Evolutionary conservation across 208 protist species (phyloP), one percentile per base, ranked within the genome.

Genomic region (Crithidia fasciculata): DNA sequence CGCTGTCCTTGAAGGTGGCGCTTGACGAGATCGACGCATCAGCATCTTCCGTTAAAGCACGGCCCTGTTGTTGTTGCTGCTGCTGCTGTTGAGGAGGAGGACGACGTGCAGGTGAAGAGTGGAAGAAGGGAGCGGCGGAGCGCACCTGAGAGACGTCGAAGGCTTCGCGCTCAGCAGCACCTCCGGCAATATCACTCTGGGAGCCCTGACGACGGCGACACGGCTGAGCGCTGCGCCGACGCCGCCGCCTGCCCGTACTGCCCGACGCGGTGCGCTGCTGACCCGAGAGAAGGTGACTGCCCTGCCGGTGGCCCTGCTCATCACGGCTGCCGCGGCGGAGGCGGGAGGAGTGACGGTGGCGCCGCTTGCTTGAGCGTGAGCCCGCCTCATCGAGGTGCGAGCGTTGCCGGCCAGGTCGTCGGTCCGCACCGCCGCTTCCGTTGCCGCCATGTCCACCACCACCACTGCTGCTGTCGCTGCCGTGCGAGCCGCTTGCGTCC

Each of bases 1-100:
- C 65, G 54, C 43, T 70, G 53, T 70, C 65, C 13, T 70, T 59
- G 43, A 70, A 50, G 15, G 65, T 61, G 7, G 65, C 40, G 28
- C 41, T 19, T 5, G 53, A 44, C 50, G 63, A 44, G 16, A 37
- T 10, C 2, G 40, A 45, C 15, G 28, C 28, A 28, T 28, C 28
- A 28, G 28, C 28, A 28, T 69, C 63, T 49, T 13, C 45, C 45
- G 45, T 8, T 15, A 15, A 13, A 8, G 12, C 45, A 49, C 45
- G 9, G 37, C 39, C 53, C 3, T 39, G 37, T 39, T 45, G 9
- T 13, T 49, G 45, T 0, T 49, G 45, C 28, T 28, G 28, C 28
- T n/a, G n/a, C n/a, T n/a, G n/a, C n/a, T 28, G 28, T 1, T 28
- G 28, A 0, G 0, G 28, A 28, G 28, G 28, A 28, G 28, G 28